phyloP scores from a whole-genome alignment of 2,329 filamentous ascomycete species.

The Diaporthe citrichinensis region DNA sequence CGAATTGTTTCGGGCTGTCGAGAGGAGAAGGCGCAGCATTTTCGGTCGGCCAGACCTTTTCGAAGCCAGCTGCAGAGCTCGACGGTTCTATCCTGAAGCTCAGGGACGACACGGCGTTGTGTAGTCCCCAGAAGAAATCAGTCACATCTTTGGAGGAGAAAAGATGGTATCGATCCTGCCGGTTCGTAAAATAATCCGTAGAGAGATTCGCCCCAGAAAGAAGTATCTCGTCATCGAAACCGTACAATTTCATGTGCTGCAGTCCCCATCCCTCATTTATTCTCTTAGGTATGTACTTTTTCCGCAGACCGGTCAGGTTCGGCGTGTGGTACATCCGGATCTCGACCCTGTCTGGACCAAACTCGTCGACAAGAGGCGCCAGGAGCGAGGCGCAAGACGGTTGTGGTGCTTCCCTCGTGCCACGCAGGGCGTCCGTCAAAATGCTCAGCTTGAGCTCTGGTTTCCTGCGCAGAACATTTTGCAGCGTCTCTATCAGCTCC shows the following conservation, averaged over 20 bases:
- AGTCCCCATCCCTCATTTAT: slow-evolving; percentile 99
- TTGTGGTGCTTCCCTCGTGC: slow-evolving; percentile 89
- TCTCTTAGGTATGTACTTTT: slow-evolving; percentile 85
- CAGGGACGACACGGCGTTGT: slow-evolving; percentile 81
- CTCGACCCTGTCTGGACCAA: slow-evolving; percentile 87
- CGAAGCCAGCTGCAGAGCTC: slow-evolving; percentile 68
- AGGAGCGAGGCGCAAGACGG: slow-evolving; percentile 91
- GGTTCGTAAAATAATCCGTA: slow-evolving; percentile 94
- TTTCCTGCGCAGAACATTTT: slow-evolving; percentile 80
- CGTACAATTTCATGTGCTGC: slow-evolving; percentile 99
- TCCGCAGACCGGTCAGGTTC: slow-evolving; percentile 89
- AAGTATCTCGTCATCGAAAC: slow-evolving; percentile 94
- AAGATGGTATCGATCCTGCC: slow-evolving; percentile 94
- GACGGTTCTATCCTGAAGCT: slow-evolving; percentile 84
- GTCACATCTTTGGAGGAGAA: slow-evolving; percentile 85
- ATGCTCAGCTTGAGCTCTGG: slow-evolving; percentile 86
- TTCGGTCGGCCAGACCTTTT: slow-evolving; percentile 78
- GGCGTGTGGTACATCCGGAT: slow-evolving; percentile 99
- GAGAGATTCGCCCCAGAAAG: slow-evolving; percentile 95
- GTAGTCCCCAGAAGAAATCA: slow-evolving; percentile 85
- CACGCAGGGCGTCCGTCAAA: slow-evolving; percentile 90
- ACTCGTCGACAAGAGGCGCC: slow-evolving; percentile 85
- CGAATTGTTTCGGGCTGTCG: slow-evolving; percentile 77
- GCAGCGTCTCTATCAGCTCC: slow-evolving; percentile 86
- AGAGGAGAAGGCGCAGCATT: slow-evolving; percentile 85